These are phyloP conservation scores for Globomyces pollinis-pini DNA, from an alignment of 192 early-diverging fungal species.

Conservation along the genomic window DNA sequence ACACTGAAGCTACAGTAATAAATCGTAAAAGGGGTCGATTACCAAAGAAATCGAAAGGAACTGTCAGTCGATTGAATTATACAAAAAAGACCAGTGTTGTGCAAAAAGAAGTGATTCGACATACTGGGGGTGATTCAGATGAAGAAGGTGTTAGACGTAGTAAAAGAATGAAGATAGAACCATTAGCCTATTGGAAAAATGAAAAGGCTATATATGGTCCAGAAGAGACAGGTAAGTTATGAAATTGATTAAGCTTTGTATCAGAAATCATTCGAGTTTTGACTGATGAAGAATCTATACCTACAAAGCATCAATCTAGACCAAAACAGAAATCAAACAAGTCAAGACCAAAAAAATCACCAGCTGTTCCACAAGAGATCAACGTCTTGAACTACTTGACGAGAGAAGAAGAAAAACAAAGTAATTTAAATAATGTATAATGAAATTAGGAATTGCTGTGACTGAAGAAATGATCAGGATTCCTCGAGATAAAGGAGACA, in stretches of 20 bases:
- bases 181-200: slow-evolving; percentile 30
- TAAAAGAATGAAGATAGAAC: slow-evolving; percentile 20
- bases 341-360: slow-evolving; percentile 8
- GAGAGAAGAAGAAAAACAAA: slow-evolving; percentile 20
- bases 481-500: slow-evolving; percentile 12
- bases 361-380: slow-evolving; percentile 18
- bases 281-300: slow-evolving; percentile 14
- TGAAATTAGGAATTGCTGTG: slow-evolving; percentile 24
- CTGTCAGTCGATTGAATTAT: neutral
- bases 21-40: neutral
- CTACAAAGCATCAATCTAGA: neutral
- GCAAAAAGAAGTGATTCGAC: neutral
- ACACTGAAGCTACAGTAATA: neutral
- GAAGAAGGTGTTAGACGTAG: slow-evolving; percentile 14
- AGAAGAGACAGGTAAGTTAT: slow-evolving; percentile 14
- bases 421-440: slow-evolving; percentile 15
- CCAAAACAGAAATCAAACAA: slow-evolving; percentile 10
- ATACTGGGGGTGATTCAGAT: neutral
- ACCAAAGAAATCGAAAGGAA: neutral
- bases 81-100: neutral
- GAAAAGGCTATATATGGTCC: slow-evolving; percentile 23
- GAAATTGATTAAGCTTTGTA: neutral
- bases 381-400: slow-evolving; percentile 27
- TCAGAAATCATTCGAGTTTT: slow-evolving; percentile 19
- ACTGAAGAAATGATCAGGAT: slow-evolving; percentile 30